Evolutionary conservation across 208 protist genomes (phyloP).

Genomic region (Angomonas ambiguus): DNA sequence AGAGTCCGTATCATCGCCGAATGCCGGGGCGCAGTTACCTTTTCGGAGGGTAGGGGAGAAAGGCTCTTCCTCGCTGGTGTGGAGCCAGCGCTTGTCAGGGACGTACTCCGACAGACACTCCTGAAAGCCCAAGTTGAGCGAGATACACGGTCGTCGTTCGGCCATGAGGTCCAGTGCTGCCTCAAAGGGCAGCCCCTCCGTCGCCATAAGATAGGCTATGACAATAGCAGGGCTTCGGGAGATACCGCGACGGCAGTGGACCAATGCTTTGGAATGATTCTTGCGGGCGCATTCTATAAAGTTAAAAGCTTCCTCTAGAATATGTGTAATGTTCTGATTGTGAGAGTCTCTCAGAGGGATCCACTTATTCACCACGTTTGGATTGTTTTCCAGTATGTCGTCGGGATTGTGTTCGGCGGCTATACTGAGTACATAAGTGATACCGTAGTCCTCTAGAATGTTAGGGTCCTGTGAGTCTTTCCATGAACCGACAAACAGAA

Average conservation of each 20-base stretch:
- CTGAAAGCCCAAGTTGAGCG: conserved; percentile 77
- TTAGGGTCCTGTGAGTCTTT: conserved; percentile 54
- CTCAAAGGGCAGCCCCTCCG: conserved; percentile 41
- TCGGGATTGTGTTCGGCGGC: conserved; percentile 53
- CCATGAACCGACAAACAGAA: conserved; percentile 70
- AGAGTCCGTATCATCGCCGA: not conserved
- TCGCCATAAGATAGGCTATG: conserved; percentile 80
- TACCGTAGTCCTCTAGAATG: conserved; percentile 35
- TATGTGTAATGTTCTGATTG: conserved; percentile 38
- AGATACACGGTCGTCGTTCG: conserved; percentile 53
- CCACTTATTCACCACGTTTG: conserved; percentile 29
- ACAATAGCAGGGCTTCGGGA: conserved; percentile 73
- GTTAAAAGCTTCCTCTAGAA: conserved; percentile 58
- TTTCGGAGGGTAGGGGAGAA: not conserved
- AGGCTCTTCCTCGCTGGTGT: not conserved
- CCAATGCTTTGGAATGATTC: conserved; percentile 48
- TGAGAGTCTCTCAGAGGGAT: conserved; percentile 76
- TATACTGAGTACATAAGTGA: conserved; percentile 79
- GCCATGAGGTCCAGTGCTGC: conserved; percentile 47
- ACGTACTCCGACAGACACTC: conserved; percentile 46
- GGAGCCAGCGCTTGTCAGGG: conserved; percentile 1
- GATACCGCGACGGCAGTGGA: conserved; percentile 82
- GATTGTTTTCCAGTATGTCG: conserved; percentile 1
- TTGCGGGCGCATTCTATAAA: conserved; percentile 58
- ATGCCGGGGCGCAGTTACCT: not conserved